Evolutionary conservation across 768 basidiomycete species (phyloP), one percentile per base, ranked within the genome.

Genomic region (Amanita rubescens): DNA sequence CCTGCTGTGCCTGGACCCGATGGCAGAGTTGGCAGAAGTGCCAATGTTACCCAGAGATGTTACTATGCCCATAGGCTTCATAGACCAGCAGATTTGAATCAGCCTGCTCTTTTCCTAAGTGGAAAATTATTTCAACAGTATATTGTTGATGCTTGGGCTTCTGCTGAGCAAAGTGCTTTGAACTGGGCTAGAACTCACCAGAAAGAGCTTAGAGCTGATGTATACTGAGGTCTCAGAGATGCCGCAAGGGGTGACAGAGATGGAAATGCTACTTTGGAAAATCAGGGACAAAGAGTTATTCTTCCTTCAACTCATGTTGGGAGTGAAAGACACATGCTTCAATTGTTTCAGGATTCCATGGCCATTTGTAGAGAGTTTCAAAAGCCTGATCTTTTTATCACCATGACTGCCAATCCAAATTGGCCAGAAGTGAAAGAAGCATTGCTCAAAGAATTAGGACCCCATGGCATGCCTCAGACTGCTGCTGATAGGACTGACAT

Each of bases 351-450:
- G 33, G 75, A 79, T 52, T 62, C 71, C 0, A 63, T 81, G 58
- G 74, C 78, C 0, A 65, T 79, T 15, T 70, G 61, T 14, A 48
- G 67, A 0, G 53, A 65, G 41, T 73, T 59, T 52, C 51, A 49
- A 6, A 70, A 69, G 6, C 58, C 69, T 17, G 72, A 77, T 48
- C 53, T 80, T 0, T 80, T 81, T 35, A 45, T 79, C 1, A 80
- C 76, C 0, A 71, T 79, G 67, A 80, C 77, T 34, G 60, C 66
- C 11, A 81, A 79, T 66, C 71, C 74, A 7, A 55, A 60, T 2
- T 80, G 77, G 77, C 59, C 58, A 5, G 76, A 79, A 30, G 74
- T 79, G 12, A 46, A 48, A 1, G 46, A 60, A 0, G 65, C 64
- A 49, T 58, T 76, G 0, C 32, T 48, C 7, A 17, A 2, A 33